Conservation (phyloP, 2,329 filamentous ascomycete genomes). For the Fusarium armeniacum region DNA sequence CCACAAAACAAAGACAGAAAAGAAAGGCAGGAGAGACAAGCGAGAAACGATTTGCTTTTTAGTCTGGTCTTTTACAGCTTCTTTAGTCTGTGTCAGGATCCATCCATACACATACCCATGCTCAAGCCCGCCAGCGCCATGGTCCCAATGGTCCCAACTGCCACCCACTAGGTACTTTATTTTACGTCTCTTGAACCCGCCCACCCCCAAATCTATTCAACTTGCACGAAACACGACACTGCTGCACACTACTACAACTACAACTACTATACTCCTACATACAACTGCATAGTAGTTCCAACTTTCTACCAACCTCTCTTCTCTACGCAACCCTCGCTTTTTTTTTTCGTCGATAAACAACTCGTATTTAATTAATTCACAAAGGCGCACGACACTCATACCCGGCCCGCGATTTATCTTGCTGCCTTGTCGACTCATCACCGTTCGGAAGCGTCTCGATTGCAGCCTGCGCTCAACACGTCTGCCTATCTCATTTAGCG, state of each 20-base stretch:
- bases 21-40: constrained; percentile 11
- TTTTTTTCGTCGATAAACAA: constrained; percentile 5
- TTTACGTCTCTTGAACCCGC: constrained; percentile 40
- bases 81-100: constrained; percentile 44
- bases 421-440: constrained; percentile 40
- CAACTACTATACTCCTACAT: constrained; percentile 29
- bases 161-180: constrained; percentile 31
- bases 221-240: constrained; percentile 39
- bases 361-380: constrained; percentile 23
- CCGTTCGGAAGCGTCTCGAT: constrained; percentile 23
- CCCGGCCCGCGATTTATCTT: constrained; percentile 27
- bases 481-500: constrained; percentile 41
- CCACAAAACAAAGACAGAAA: constrained; percentile 26
- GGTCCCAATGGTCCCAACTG: constrained; percentile 42
- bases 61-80: constrained; percentile 32
- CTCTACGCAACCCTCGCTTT: constrained; percentile 17
- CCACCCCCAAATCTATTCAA: constrained; percentile 34
- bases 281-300: constrained; percentile 38
- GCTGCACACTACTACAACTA: constrained; percentile 22
- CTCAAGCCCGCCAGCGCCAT: constrained; percentile 45
- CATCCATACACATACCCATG: constrained; percentile 10
- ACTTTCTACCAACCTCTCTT: constrained; percentile 27
- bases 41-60: constrained; percentile 36
- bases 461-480: constrained; percentile 37
- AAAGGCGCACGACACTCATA: constrained; percentile 5